Percentiles rank a stretch among this genome's conserved stretches.
Conservation (phyloP, 2,329 filamentous ascomycete genomes). For the Nectriaceae sp. region DNA sequence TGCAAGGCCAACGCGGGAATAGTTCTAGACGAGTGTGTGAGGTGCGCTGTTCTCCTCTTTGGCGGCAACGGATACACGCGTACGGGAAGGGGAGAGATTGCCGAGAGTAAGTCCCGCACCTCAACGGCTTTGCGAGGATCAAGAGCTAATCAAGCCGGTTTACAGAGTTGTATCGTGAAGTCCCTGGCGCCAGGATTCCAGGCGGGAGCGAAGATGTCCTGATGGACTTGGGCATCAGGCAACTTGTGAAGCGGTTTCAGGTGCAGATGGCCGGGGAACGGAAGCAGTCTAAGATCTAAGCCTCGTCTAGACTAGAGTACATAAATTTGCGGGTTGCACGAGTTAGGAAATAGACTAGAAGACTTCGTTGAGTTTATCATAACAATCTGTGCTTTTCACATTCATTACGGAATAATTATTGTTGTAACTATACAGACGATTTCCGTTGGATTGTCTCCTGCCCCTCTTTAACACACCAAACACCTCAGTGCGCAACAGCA, state of each 20-base stretch:
- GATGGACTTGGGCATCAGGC: slow-evolving; percentile 23
- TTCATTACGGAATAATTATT: too few species aligned
- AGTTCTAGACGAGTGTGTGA: slow-evolving; percentile 71
- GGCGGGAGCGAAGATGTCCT: slow-evolving; percentile 28
- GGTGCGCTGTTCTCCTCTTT: slow-evolving; percentile 69
- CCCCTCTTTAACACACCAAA: too few species aligned
- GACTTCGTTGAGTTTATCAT: too few species aligned
- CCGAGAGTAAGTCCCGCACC: slow-evolving; percentile 68
- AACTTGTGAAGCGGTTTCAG: slow-evolving; percentile 23
- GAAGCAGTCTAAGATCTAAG: too few species aligned
- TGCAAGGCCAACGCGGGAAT: slow-evolving; percentile 73
- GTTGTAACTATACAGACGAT: too few species aligned
- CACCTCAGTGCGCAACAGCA: too few species aligned
- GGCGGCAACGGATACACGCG: slow-evolving; percentile 74
- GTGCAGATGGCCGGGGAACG: slow-evolving; percentile 1
- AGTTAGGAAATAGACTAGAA: too few species aligned
- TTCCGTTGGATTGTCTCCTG: too few species aligned
- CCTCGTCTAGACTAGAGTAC: too few species aligned
- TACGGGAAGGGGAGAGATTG: slow-evolving; percentile 69
- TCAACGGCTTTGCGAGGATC: background rate
- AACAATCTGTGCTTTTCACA: too few species aligned
- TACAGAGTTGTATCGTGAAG: slow-evolving; percentile 31
- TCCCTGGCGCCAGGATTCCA: slow-evolving; percentile 25
- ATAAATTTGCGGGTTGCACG: too few species aligned
- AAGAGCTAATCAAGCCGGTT: background rate